A percentile compares a stretch with the other conserved stretches of the same genome.
Evolutionary conservation across 2,329 filamentous ascomycete species (phyloP).

Genomic region (Atkinsonella hypoxylon): DNA sequence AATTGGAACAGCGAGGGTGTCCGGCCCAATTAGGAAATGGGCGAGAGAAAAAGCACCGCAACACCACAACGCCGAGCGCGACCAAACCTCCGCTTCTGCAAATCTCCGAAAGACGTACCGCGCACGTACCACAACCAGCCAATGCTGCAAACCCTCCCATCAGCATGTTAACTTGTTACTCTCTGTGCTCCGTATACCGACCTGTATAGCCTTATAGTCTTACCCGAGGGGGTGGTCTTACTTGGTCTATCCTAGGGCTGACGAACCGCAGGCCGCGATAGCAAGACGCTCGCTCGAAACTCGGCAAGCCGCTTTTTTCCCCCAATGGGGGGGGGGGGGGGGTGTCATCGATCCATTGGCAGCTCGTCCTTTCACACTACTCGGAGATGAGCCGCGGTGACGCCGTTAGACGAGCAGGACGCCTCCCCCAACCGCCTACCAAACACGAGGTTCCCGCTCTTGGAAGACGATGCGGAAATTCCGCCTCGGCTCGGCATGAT

Average conservation of each 20-base stretch:
- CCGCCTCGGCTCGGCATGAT: too few relatives aligned
- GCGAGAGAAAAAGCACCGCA: not conserved
- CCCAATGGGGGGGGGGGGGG: too few relatives aligned
- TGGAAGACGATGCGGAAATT: not conserved
- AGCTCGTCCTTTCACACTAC: not conserved
- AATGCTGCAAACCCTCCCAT: too few relatives aligned
- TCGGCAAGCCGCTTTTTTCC: slow-evolving; percentile 3
- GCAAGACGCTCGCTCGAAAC: not conserved
- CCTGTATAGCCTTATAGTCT: not conserved
- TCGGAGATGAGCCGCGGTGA: slow-evolving; percentile 1
- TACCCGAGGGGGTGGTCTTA: not conserved
- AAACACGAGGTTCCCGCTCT: slow-evolving; percentile 3
- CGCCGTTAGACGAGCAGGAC: slow-evolving; percentile 1
- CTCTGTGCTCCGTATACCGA: too few relatives aligned
- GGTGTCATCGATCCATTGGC: slow-evolving; percentile 1
- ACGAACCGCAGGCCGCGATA: slow-evolving; percentile 4
- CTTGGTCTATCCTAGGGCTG: slow-evolving; percentile 6
- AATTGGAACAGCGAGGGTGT: not conserved
- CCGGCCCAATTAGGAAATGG: slow-evolving; percentile 1
- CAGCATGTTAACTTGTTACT: too few relatives aligned
- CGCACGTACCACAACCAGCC: too few relatives aligned
- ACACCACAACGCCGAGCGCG: too few relatives aligned
- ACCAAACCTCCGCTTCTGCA: too few relatives aligned
- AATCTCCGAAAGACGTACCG: too few relatives aligned
- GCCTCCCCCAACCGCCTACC: not conserved